A percentile compares a stretch with the other conserved stretches of the same genome.
These are phyloP conservation scores for Fusarium proliferatum DNA, from an alignment of 2,329 filamentous ascomycete species.

Conservation along the genomic window DNA sequence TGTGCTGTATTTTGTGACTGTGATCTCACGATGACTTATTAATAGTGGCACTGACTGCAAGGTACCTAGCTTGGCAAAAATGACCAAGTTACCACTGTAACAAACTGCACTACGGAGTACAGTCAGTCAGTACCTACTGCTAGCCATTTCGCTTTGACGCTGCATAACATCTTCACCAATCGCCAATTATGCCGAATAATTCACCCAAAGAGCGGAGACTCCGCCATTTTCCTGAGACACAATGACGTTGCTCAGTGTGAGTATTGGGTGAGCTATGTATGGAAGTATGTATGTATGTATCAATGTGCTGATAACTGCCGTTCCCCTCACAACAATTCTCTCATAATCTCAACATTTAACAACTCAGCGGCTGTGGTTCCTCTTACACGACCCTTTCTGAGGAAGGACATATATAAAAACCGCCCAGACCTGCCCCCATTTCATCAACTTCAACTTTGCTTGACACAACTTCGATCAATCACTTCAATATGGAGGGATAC, in stretches of 20 bases:
- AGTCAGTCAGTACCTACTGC: background rate
- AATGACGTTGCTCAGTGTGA: slow-evolving; percentile 20
- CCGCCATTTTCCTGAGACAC: slow-evolving; percentile 14
- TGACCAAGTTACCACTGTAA: background rate
- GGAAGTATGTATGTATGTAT: background rate
- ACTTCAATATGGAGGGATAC: slow-evolving; percentile 37
- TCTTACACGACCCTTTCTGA: background rate
- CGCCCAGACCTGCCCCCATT: background rate
- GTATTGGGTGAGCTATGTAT: background rate
- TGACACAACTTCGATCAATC: background rate
- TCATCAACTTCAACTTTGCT: background rate
- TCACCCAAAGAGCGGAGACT: slow-evolving; percentile 32
- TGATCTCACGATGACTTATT: background rate
- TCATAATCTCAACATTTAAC: background rate
- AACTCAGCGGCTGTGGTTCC: background rate
- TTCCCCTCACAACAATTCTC: slow-evolving; percentile 27
- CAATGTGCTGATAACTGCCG: background rate
- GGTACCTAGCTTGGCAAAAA: background rate
- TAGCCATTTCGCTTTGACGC: background rate
- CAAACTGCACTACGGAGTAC: background rate
- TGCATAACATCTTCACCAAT: slow-evolving; percentile 17
- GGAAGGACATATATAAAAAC: background rate
- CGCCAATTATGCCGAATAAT: slow-evolving; percentile 28
- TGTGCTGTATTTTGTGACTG: background rate
- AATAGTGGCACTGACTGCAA: background rate